phyloP scores from a whole-genome alignment of 2,329 filamentous ascomycete genomes.

The Geosmithia morbida region DNA sequence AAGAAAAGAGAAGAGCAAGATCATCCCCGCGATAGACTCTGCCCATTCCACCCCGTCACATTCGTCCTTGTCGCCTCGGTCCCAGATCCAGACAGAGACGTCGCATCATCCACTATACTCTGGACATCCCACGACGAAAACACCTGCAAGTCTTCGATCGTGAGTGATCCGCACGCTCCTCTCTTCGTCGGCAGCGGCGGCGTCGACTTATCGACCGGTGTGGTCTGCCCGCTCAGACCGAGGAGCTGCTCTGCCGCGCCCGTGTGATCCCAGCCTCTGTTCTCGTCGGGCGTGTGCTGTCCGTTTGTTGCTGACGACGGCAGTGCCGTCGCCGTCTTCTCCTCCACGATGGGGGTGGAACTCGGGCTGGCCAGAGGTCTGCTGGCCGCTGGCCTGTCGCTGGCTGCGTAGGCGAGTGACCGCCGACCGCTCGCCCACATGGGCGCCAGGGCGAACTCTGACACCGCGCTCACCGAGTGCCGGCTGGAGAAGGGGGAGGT shows the following conservation, averaged over 20 bases:
- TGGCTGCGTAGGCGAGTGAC: not conserved
- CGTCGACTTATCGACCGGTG: not conserved
- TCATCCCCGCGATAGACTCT: too few species aligned
- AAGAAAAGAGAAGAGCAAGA: too few species aligned
- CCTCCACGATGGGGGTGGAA: not conserved
- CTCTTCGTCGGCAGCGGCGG: not conserved
- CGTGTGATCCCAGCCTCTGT: conserved; percentile 11
- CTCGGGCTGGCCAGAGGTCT: not conserved
- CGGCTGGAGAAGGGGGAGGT: not conserved
- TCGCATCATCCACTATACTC: conserved; percentile 22
- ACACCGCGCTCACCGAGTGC: not conserved
- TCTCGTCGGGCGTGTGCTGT: not conserved
- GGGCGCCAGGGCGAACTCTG: not conserved
- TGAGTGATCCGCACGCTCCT: conserved; percentile 19
- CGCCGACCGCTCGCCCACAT: not conserved
- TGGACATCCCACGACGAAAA: conserved; percentile 25
- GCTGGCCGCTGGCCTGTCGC: not conserved
- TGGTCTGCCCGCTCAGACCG: conserved; percentile 6
- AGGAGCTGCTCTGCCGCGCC: conserved; percentile 12
- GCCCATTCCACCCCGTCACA: not conserved
- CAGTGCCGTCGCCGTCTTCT: too few species aligned
- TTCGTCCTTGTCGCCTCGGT: not conserved
- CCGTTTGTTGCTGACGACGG: too few species aligned
- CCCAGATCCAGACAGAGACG: conserved; percentile 6
- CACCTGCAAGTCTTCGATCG: conserved; percentile 22